Conservation (phyloP, 441 rosid genomes). For the Pelargonium myrrhifolium region DNA sequence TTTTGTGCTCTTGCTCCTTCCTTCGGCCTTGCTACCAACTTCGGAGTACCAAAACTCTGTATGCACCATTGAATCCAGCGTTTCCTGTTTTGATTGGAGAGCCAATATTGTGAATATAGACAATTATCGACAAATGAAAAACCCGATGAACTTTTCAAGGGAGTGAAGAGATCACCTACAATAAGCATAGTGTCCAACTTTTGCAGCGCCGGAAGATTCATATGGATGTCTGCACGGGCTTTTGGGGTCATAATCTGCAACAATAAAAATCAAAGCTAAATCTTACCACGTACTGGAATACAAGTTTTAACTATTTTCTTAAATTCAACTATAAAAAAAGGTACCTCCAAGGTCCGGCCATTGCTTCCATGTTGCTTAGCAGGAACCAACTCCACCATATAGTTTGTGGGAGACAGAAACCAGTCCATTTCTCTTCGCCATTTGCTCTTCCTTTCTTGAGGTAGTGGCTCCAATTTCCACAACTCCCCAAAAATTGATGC, state of each 20-base stretch:
- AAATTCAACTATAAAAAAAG: slow-evolving; percentile 10
- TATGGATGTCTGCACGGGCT: slow-evolving; percentile 81
- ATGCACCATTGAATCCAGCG: slow-evolving; percentile 72
- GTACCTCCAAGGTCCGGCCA: slow-evolving; percentile 80
- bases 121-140: not conserved
- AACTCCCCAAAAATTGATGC: slow-evolving; percentile 87
- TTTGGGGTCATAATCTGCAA: slow-evolving; percentile 91
- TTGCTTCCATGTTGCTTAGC: slow-evolving; percentile 70
- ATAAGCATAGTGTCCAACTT: slow-evolving; percentile 89
- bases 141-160: slow-evolving; percentile 4
- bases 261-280: slow-evolving; percentile 21
- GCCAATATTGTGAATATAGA: slow-evolving; percentile 9
- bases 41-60: slow-evolving; percentile 89
- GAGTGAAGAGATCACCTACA: slow-evolving; percentile 42
- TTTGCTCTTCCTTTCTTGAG: slow-evolving; percentile 64
- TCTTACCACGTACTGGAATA: slow-evolving; percentile 9
- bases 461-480: slow-evolving; percentile 88
- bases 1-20: slow-evolving; percentile 54
- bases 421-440: slow-evolving; percentile 95
- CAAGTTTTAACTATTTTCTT: not conserved
- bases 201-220: slow-evolving; percentile 95
- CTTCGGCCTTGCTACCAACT: slow-evolving; percentile 72
- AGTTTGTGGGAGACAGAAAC: slow-evolving; percentile 84
- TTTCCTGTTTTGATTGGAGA: slow-evolving; percentile 48
- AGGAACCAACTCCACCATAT: slow-evolving; percentile 95